Percentiles rank a stretch among this genome's conserved stretches.
Conservation (phyloP, 2,329 filamentous ascomycete genomes). For the Knufia petricola region DNA sequence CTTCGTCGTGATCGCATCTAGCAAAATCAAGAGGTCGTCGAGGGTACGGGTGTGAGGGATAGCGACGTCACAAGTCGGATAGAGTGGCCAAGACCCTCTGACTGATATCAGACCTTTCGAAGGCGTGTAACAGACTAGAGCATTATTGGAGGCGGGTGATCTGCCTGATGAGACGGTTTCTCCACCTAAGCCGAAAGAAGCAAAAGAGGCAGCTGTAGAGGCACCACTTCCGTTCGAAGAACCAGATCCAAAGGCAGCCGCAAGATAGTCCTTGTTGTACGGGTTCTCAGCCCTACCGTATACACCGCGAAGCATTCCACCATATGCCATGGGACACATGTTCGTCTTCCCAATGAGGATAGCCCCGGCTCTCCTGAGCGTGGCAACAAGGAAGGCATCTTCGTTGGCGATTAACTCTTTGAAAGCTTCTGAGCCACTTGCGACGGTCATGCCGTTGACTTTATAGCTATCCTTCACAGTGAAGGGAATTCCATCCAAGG, state of each 20-base stretch:
- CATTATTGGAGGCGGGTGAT: conserved; percentile 49
- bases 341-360: conserved; percentile 49
- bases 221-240: conserved; percentile 50
- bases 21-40: conserved; percentile 40
- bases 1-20: conserved; percentile 39
- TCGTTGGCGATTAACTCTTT: conserved; percentile 40
- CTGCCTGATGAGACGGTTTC: conserved; percentile 50
- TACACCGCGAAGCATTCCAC: conserved; percentile 48
- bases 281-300: conserved; percentile 49
- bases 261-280: conserved; percentile 45
- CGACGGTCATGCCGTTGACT: conserved; percentile 44
- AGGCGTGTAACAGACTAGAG: conserved; percentile 47
- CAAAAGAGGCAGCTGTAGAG: conserved; percentile 42
- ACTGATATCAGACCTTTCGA: conserved; percentile 44
- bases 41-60: conserved; percentile 45
- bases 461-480: conserved; percentile 51
- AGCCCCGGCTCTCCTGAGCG: conserved; percentile 41
- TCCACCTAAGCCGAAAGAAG: conserved; percentile 44
- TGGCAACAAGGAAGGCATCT: conserved; percentile 43
- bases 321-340: conserved; percentile 51
- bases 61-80: conserved; percentile 47
- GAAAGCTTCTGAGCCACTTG: conserved; percentile 48
- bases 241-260: conserved; percentile 47
- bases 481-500: conserved; percentile 48
- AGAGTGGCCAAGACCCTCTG: conserved; percentile 47